A percentile compares a stretch with the other conserved stretches of the same genome.
Conservation (phyloP, 352 stramenopile genomes). For the Phytophthora fragariae region DNA sequence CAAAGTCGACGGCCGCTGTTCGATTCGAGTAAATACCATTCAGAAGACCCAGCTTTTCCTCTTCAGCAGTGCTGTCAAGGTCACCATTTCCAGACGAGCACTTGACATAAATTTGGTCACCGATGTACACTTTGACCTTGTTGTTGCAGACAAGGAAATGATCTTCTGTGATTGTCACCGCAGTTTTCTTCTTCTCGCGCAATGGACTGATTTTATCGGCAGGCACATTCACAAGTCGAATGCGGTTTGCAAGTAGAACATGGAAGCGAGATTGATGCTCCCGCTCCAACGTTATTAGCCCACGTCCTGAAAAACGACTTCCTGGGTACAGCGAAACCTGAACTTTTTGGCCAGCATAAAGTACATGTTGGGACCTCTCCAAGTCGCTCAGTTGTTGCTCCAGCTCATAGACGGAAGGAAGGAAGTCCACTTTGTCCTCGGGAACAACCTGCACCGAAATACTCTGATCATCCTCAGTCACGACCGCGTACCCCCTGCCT, state of each 20-base stretch:
- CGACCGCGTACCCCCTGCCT: constrained; percentile 57
- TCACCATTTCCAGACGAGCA: constrained; percentile 53
- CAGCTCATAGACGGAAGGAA: constrained; percentile 67
- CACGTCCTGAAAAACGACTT: constrained; percentile 69
- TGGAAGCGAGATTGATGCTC: constrained; percentile 53
- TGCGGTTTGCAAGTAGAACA: constrained; percentile 73
- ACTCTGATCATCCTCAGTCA: constrained; percentile 70
- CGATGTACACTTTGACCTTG: constrained; percentile 77
- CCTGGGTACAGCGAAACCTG: constrained; percentile 78
- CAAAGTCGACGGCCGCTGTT: constrained; percentile 79
- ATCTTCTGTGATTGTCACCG: constrained; percentile 71
- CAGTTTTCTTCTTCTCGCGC: constrained; percentile 65
- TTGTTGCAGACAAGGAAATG: constrained; percentile 69
- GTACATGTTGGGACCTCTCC: constrained; percentile 41
- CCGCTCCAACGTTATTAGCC: constrained; percentile 64
- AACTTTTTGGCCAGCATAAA: constrained; percentile 77
- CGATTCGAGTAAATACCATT: constrained; percentile 84
- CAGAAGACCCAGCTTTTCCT: constrained; percentile 74
- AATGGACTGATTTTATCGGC: constrained; percentile 67
- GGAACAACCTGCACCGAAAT: constrained; percentile 65
- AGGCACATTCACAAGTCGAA: constrained; percentile 74
- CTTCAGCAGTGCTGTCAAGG: constrained; percentile 47
- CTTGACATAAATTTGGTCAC: constrained; percentile 80
- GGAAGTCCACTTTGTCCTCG: constrained; percentile 53
- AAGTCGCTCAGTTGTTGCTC: constrained; percentile 64